Percentiles rank a stretch among this genome's conserved stretches.
Evolutionary conservation across 2,329 filamentous ascomycete genomes (phyloP).

Genomic region (Tympanopsis confertula): DNA sequence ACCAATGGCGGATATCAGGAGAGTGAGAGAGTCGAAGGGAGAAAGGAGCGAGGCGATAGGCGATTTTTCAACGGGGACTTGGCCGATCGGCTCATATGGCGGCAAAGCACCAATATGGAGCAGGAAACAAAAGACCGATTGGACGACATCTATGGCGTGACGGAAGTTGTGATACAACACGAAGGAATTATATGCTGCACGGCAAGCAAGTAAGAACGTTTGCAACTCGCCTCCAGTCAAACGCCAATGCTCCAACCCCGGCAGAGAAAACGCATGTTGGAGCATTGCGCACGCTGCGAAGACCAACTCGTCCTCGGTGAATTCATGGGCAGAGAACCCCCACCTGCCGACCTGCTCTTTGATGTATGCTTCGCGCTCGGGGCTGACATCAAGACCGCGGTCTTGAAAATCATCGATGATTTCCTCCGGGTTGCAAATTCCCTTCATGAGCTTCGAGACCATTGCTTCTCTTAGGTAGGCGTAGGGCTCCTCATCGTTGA

Average conservation of each 20-base stretch:
- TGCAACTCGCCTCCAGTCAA: constrained; percentile 75
- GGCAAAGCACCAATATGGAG: constrained; percentile 68
- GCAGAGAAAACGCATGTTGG: constrained; percentile 72
- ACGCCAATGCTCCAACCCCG: constrained; percentile 70
- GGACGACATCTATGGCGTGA: constrained; percentile 89
- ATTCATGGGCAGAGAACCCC: constrained; percentile 83
- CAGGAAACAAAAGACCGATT: constrained; percentile 85
- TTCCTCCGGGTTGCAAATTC: constrained; percentile 65
- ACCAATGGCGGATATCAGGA: constrained; percentile 90
- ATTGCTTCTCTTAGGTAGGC: constrained; percentile 84
- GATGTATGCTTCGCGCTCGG: constrained; percentile 54
- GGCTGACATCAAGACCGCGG: constrained; percentile 52
- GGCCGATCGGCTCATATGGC: constrained; percentile 31
- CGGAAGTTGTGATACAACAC: constrained; percentile 98
- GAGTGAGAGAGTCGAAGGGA: constrained; percentile 77
- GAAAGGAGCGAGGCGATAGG: constrained; percentile 66
- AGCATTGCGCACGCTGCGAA: constrained; percentile 81
- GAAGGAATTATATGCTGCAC: constrained; percentile 90
- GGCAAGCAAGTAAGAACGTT: constrained; percentile 75
- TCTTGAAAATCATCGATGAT: constrained; percentile 49
- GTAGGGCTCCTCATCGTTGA: constrained; percentile 75
- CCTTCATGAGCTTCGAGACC: constrained; percentile 82
- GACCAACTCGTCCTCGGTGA: constrained; percentile 80
- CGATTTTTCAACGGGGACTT: constrained; percentile 35
- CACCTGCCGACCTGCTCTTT: constrained; percentile 63